Conservation (phyloP, 2,329 filamentous ascomycete species). For the Trichoderma endophyticum region DNA sequence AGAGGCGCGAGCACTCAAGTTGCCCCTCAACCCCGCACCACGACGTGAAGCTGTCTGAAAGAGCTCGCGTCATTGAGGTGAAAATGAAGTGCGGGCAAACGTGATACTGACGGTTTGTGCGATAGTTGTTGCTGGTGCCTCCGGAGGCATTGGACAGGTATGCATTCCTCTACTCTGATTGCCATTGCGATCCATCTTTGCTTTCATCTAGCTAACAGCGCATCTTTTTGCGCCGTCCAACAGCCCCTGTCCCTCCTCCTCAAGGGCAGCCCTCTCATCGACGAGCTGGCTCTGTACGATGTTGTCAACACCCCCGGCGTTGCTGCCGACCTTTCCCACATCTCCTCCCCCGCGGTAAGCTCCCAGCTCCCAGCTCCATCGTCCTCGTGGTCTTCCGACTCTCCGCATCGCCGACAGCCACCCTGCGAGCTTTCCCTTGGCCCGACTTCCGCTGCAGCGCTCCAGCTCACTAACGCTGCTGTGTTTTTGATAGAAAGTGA, state of each 20-base stretch:
- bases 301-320: slow-evolving; percentile 98
- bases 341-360: slow-evolving; percentile 78
- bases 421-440: background rate
- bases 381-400: background rate
- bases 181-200: background rate
- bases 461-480: background rate
- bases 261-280: slow-evolving; percentile 83
- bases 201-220: background rate
- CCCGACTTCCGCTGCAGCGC: background rate
- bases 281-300: slow-evolving; percentile 97
- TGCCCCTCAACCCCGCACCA: slow-evolving; percentile 21
- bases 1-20: background rate
- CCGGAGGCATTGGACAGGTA: slow-evolving; percentile 98
- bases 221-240: background rate
- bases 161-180: slow-evolving; percentile 26
- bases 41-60: background rate
- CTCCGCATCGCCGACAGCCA: slow-evolving; percentile 16
- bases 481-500: slow-evolving; percentile 63
- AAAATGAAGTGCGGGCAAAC: background rate
- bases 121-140: slow-evolving; percentile 83
- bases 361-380: background rate
- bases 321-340: slow-evolving; percentile 93
- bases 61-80: slow-evolving; percentile 9
- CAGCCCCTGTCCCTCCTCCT: slow-evolving; percentile 94
- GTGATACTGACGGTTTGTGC: slow-evolving; percentile 4